Base-by-base conservation (phyloP, 75 land plant genomes). In the Adiantum capillusveneris region DNA sequence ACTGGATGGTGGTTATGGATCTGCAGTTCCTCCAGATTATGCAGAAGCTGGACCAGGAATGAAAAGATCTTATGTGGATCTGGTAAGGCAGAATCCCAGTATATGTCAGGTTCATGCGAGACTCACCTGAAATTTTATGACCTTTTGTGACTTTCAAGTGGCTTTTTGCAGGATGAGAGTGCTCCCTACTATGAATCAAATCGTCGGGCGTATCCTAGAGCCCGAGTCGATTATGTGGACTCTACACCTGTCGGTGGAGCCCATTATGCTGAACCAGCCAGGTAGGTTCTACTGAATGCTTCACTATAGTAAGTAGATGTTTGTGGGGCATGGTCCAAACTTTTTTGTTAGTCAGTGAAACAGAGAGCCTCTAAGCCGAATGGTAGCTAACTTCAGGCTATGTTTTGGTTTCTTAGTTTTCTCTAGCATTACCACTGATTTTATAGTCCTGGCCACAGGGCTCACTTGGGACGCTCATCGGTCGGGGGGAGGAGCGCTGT, bases 11-110 rank as follows among this genome's bases (percentile, higher is more conserved):
- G n/a, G 57, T 22, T 69, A 62, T 62, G 65, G 31, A 25, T 29
- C 58, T 62, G 49, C 50, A 9, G 53, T 55, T 16, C 72, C 53
- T 43, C 9, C 37, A 34, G 72, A 69, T 20, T 69, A 69, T 30
- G 6, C 31, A 29, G 72, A 69, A 11, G 65, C 58, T 29, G 44
- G 39, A 6, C 57, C 57, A 13, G 72, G 72, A 20, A 43, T 55
- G 29, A 69, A 69, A 42, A 63, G 72, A 0, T 31, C 72, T 1
- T 62, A 53, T 39, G 0, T 57, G 61, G 31, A 56, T n/a, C 31
- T 69, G 72, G 72, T 69, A 69, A 24, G 54, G 13, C 14, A 2
- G 22, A 46, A 46, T 18, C 14, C 17, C 14, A 41, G 14, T 41
- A 14, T 14, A 41, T 9, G 43, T 9, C 14, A 14, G 43, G 43